Percentiles rank a stretch among this genome's conserved stretches.
phyloP scores from a whole-genome alignment of 2,329 filamentous ascomycete genomes.

The Trichoderma aggressivum region DNA sequence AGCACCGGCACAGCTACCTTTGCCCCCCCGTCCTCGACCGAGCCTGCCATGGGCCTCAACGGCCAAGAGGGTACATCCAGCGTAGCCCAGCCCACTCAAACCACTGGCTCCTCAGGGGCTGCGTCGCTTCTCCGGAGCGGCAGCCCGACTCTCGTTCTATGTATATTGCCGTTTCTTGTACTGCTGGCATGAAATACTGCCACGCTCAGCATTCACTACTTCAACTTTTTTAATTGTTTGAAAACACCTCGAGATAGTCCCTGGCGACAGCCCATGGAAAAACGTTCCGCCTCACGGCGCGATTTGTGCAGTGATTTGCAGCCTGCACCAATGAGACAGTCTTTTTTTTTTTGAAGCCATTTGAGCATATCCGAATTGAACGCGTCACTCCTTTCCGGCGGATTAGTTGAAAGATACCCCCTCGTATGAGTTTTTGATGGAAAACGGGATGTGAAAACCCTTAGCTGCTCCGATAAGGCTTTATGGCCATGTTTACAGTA shows the following conservation, averaged over 20 bases:
- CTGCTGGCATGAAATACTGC: constrained; percentile 9
- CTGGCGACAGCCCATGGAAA: not conserved
- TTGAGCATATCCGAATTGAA: not conserved
- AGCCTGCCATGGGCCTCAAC: not conserved
- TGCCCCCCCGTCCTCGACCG: not conserved
- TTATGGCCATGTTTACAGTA: not conserved
- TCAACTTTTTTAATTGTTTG: not conserved
- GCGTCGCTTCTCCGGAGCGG: not conserved
- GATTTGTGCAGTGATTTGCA: not conserved
- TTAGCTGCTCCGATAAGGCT: not conserved
- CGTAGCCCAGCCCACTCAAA: not conserved
- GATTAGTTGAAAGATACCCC: not conserved
- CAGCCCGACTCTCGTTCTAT: not conserved
- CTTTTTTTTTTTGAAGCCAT: constrained; percentile 3
- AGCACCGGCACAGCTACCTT: not conserved
- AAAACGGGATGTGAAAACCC: not conserved
- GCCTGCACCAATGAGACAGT: not conserved
- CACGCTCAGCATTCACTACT: not conserved
- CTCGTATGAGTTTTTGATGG: not conserved
- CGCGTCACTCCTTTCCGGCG: not conserved
- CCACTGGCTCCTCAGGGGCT: not conserved
- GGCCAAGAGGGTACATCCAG: constrained; percentile 1
- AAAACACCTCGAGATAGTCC: not conserved
- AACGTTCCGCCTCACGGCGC: not conserved
- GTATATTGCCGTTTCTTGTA: constrained; percentile 14